Conservation (phyloP, 1,284 basidiomycete species). For the Peniophora sp. region DNA sequence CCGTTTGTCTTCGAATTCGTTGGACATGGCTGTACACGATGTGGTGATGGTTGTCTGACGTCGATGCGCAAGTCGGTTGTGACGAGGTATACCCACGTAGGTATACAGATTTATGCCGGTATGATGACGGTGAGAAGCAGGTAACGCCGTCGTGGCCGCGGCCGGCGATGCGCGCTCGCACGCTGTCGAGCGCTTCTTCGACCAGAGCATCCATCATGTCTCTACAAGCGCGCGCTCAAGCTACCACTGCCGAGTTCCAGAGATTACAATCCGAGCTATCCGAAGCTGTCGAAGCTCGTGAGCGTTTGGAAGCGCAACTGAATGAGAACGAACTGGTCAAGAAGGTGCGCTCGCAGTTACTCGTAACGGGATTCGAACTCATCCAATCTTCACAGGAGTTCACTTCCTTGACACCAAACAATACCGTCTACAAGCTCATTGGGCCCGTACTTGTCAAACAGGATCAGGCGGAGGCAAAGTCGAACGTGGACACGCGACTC, state of each 20-base stretch:
- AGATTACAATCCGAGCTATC: conserved; percentile 73
- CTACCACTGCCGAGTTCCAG: conserved; percentile 66
- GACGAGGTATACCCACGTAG: no score
- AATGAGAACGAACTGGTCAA: conserved; percentile 91
- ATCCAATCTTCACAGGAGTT: conserved; percentile 64
- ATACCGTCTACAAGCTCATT: conserved; percentile 87
- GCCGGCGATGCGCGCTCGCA: no score
- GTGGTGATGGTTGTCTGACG: no score
- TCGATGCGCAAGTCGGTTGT: no score
- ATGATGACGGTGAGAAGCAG: no score
- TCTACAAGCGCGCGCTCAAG: conserved; percentile 52
- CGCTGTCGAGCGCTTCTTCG: not conserved
- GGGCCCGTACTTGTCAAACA: conserved; percentile 91
- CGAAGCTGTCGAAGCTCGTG: conserved; percentile 68
- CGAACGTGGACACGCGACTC: conserved; percentile 86
- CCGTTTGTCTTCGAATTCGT: no score
- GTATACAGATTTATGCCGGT: no score
- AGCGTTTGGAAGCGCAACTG: conserved; percentile 81
- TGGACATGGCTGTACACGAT: no score
- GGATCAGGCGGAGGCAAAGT: conserved; percentile 82
- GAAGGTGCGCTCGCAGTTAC: conserved; percentile 47
- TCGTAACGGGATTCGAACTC: not conserved
- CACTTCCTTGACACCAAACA: conserved; percentile 63
- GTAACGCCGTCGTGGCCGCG: no score
- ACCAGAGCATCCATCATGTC: conserved; percentile 25